These are phyloP conservation scores for Maudiozyma humilis DNA, from an alignment of 1,139 yeast species.

Conservation along the genomic window DNA sequence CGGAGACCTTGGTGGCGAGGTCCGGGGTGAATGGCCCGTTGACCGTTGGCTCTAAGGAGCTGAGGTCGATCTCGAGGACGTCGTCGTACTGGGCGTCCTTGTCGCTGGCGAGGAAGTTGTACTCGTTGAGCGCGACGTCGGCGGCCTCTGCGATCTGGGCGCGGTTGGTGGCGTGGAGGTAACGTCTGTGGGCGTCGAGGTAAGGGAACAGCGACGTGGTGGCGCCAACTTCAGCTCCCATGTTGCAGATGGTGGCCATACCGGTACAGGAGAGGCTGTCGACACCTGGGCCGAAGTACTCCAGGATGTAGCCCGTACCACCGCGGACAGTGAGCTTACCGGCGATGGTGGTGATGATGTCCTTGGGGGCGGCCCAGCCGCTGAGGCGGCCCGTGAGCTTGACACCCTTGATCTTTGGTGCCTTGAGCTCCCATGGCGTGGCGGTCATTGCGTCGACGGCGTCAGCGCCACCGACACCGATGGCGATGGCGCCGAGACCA, in stretches of 20 bases:
- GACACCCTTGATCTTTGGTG: slow-evolving; percentile 88
- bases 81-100: slow-evolving; percentile 77
- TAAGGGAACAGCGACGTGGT: slow-evolving; percentile 96
- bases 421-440: slow-evolving; percentile 98
- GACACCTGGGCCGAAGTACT: slow-evolving; percentile 94
- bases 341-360: slow-evolving; percentile 83
- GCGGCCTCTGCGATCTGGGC: slow-evolving; percentile 76
- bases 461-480: slow-evolving; percentile 98
- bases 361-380: slow-evolving; percentile 97
- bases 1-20: slow-evolving; percentile 75
- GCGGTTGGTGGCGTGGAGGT: slow-evolving; percentile 74
- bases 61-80: slow-evolving; percentile 68
- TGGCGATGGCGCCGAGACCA: slow-evolving; percentile 93
- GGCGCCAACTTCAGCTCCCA: slow-evolving; percentile 99
- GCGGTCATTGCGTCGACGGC: slow-evolving; percentile 96
- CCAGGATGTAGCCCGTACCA: slow-evolving; percentile 93
- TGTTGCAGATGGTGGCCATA: slow-evolving; percentile 98
- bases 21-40: slow-evolving; percentile 97
- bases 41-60: slow-evolving; percentile 74
- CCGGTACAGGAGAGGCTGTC: slow-evolving; percentile 83
- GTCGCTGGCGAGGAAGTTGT: slow-evolving; percentile 67
- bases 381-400: slow-evolving; percentile 75
- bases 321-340: slow-evolving; percentile 91
- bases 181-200: slow-evolving; percentile 77
- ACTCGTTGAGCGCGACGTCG: slow-evolving; percentile 50